phyloP scores from a whole-genome alignment of 371 early-diverging fungal genomes.

The Apophysomyces elegans region DNA sequence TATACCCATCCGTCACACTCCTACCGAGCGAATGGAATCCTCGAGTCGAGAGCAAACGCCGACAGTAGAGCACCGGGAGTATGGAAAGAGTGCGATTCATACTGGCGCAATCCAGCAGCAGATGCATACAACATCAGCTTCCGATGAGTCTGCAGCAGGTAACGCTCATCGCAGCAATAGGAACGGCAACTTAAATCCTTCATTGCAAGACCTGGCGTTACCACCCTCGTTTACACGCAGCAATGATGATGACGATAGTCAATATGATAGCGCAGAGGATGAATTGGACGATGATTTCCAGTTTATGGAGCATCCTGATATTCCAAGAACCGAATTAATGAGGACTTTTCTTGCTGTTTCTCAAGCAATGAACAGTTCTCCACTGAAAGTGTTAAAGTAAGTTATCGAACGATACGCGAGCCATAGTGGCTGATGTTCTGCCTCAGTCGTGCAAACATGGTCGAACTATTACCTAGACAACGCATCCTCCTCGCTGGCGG shows the following conservation, averaged over 20 bases:
- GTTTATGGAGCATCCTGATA: conserved; percentile 7
- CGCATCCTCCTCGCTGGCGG: conserved; percentile 7
- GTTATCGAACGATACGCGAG: neutral
- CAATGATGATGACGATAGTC: neutral
- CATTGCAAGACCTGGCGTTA: neutral
- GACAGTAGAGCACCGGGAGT: too few species aligned
- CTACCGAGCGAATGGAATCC: too few species aligned
- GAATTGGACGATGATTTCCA: conserved; percentile 1
- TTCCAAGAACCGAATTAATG: conserved; percentile 19
- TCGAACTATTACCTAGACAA: conserved; percentile 25
- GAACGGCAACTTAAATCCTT: too few species aligned
- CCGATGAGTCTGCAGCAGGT: too few species aligned
- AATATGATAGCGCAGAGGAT: conserved; percentile 17
- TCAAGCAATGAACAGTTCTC: conserved; percentile 17
- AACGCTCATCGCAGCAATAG: too few species aligned
- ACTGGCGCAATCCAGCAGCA: too few species aligned
- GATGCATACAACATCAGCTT: too few species aligned
- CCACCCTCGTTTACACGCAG: conserved; percentile 4
- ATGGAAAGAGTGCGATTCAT: too few species aligned
- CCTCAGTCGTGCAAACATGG: conserved; percentile 5
- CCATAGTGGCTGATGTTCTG: too few species aligned
- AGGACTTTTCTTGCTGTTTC: conserved; percentile 18
- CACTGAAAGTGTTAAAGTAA: conserved; percentile 33
- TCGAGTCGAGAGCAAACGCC: too few species aligned
- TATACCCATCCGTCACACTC: too few species aligned